Evolutionary conservation across 2,329 filamentous ascomycete genomes (phyloP).

Genomic region (Apiospora kogelbergensis): DNA sequence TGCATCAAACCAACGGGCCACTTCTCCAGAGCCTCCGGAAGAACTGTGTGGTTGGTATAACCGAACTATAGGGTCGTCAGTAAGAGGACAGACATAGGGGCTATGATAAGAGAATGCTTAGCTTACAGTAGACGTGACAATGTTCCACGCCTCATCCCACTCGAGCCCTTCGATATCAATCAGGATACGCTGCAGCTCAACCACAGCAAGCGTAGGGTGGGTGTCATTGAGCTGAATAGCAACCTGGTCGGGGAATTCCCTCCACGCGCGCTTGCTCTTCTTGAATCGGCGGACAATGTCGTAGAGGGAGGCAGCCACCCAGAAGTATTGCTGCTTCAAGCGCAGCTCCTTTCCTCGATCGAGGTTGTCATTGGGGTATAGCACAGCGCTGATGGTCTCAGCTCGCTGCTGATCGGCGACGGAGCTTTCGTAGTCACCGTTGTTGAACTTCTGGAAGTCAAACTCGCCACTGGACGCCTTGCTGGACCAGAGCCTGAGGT

Average conservation of each 20-base stretch:
- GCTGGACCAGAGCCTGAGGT: conserved; percentile 94
- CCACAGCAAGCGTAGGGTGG: conserved; percentile 92
- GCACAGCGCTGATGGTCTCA: conserved; percentile 96
- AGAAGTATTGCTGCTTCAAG: conserved; percentile 99
- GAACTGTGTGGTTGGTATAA: conserved; percentile 98
- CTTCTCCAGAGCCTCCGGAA: conserved; percentile 96
- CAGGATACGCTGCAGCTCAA: conserved; percentile 91
- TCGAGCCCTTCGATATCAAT: conserved; percentile 86
- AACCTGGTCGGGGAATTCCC: conserved; percentile 88
- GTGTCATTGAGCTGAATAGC: conserved; percentile 99
- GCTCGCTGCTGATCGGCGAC: conserved; percentile 97
- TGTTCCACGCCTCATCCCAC: conserved; percentile 90
- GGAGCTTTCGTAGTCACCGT: conserved; percentile 94
- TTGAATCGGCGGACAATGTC: conserved; percentile 98
- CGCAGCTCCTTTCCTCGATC: conserved; percentile 96
- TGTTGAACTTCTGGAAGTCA: conserved; percentile 99
- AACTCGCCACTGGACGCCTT: conserved; percentile 97
- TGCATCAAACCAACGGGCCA: conserved; percentile 94
- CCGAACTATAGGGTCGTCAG: conserved; percentile 59
- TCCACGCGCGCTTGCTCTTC: conserved; percentile 90
- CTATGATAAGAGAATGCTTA: not conserved
- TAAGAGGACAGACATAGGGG: not conserved
- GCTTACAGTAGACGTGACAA: conserved; percentile 67
- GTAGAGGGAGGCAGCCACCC: conserved; percentile 94
- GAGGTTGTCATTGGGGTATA: conserved; percentile 97